Evolutionary conservation across 805 yeast species (phyloP).

Genomic region (Sugiyamaella marilandica): DNA sequence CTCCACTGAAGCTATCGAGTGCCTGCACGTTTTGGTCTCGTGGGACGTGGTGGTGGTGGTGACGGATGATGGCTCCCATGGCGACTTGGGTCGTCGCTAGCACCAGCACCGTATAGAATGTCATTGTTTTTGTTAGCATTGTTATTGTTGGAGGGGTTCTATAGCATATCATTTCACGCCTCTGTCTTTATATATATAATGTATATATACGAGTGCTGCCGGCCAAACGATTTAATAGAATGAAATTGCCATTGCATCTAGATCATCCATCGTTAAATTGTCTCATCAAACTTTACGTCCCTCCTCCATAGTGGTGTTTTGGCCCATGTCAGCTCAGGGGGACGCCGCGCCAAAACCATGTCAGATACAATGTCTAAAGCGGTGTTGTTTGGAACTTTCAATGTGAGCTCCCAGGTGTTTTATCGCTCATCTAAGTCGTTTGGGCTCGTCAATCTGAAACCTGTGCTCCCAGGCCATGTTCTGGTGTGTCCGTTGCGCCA

Average conservation of each 20-base stretch:
- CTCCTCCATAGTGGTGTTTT: too few species aligned
- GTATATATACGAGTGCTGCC: neutral
- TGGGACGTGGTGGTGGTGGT: neutral
- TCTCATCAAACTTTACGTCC: neutral
- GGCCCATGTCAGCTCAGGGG: too few species aligned
- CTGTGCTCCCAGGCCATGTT: constrained; percentile 91
- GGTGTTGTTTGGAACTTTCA: constrained; percentile 30
- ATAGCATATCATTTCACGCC: too few species aligned
- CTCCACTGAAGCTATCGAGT: constrained; percentile 15
- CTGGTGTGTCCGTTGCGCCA: constrained; percentile 77
- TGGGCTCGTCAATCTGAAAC: constrained; percentile 88
- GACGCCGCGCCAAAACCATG: neutral
- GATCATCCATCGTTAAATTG: neutral
- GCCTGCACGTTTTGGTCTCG: neutral
- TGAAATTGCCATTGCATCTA: neutral
- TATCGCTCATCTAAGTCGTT: constrained; percentile 61
- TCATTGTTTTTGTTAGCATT: too few species aligned
- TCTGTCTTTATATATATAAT: too few species aligned
- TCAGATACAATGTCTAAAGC: constrained; percentile 8
- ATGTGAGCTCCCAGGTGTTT: constrained; percentile 34
- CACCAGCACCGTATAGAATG: neutral
- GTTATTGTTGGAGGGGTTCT: too few species aligned
- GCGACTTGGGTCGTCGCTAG: neutral
- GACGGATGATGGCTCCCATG: neutral
- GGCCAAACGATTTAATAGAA: neutral